phyloP scores from a whole-genome alignment of 192 early-diverging fungal genomes.

The Podila clonocystis region DNA sequence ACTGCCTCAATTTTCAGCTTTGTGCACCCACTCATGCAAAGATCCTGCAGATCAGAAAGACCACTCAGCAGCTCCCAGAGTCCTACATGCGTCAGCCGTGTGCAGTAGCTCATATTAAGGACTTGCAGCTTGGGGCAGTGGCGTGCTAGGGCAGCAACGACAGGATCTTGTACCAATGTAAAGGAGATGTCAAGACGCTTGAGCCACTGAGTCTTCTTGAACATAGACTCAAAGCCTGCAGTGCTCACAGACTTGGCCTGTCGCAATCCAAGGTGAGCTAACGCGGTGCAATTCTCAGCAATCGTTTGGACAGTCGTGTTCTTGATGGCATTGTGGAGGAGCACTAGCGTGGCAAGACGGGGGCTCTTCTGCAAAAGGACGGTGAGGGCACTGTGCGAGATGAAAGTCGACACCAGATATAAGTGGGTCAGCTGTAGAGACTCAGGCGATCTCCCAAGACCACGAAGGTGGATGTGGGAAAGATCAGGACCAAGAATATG shows the following conservation, averaged over 20 bases:
- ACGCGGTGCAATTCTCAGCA: constrained; percentile 16
- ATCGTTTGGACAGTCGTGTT: constrained; percentile 33
- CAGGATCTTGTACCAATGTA: constrained; percentile 35
- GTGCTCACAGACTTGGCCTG: constrained; percentile 33
- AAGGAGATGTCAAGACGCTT: constrained; percentile 18
- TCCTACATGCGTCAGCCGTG: constrained; percentile 20
- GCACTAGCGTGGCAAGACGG: constrained; percentile 4
- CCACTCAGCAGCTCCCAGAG: constrained; percentile 16
- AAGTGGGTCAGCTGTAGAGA: background rate
- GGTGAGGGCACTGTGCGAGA: constrained; percentile 26
- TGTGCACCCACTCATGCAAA: constrained; percentile 13
- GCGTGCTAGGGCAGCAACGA: constrained; percentile 4
- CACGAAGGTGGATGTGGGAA: constrained; percentile 29
- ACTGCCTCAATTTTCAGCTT: constrained; percentile 17
- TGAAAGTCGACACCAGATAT: constrained; percentile 27
- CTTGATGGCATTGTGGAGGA: constrained; percentile 38
- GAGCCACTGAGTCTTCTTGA: constrained; percentile 24
- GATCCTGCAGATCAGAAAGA: constrained; percentile 1
- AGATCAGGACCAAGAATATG: constrained; percentile 31
- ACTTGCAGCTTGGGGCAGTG: constrained; percentile 10
- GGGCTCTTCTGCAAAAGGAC: constrained; percentile 22
- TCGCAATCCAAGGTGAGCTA: constrained; percentile 16
- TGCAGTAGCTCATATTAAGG: constrained; percentile 28
- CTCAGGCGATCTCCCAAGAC: background rate
- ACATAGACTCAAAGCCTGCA: constrained; percentile 24